These are phyloP conservation scores for Dentipellis fragilis DNA, from an alignment of 768 basidiomycete genomes.

Conservation along the genomic window DNA sequence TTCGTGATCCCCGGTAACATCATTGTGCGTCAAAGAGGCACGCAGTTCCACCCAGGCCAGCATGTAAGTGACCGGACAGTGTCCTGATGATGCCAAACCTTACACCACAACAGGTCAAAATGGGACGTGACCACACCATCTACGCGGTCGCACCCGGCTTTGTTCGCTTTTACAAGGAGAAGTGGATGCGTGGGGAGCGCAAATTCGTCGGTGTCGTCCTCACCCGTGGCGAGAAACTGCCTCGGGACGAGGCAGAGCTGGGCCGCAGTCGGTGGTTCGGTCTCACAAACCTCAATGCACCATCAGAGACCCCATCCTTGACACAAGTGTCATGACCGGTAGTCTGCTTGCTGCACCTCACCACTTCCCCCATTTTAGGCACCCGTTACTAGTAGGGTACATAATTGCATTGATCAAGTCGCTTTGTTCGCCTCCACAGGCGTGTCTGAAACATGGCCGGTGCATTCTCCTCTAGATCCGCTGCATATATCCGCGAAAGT, in stretches of 20 bases:
- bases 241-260: constrained; percentile 58
- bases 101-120: neutral
- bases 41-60: constrained; percentile 87
- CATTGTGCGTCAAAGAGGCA: constrained; percentile 90
- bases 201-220: constrained; percentile 80
- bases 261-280: constrained; percentile 87
- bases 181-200: constrained; percentile 62
- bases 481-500: too few species aligned
- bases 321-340: neutral
- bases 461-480: neutral
- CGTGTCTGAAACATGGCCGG: neutral
- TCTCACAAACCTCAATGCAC: constrained; percentile 51
- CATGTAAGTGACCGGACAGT: constrained; percentile 45
- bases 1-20: constrained; percentile 92
- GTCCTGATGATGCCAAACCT: neutral
- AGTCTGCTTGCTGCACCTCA: neutral
- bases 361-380: neutral
- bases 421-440: too few species aligned
- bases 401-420: too few species aligned
- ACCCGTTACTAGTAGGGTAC: neutral
- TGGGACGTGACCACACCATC: constrained; percentile 92
- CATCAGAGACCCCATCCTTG: neutral
- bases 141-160: constrained; percentile 86
- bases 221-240: constrained; percentile 74
- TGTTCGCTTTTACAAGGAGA: constrained; percentile 88